Evolutionary conservation across 106 monocot species (phyloP).

Genomic region (Agapanthus africanus): DNA sequence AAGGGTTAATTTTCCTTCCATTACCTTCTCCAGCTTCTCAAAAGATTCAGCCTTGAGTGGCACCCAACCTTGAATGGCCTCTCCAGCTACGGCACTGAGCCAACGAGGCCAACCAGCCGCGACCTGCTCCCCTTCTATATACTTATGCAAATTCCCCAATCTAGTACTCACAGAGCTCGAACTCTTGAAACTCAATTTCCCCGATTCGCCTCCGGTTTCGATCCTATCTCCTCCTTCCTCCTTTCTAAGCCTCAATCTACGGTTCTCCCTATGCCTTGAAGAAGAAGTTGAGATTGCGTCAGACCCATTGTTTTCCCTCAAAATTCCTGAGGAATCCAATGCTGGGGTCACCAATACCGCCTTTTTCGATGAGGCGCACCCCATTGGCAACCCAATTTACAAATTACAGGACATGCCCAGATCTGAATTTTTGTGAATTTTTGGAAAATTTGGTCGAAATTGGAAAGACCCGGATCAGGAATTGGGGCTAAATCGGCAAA

Average conservation of each 20-base stretch:
- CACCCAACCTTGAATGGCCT: conserved; percentile 68
- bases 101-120: conserved; percentile 74
- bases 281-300: conserved; percentile 11
- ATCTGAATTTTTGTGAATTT: too few relatives aligned
- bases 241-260: conserved; percentile 5
- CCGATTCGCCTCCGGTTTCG: conserved; percentile 10
- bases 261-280: not conserved
- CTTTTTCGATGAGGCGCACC: conserved; percentile 48
- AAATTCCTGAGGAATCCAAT: conserved; percentile 27
- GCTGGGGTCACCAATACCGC: conserved; percentile 43
- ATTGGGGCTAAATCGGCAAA: not conserved
- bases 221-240: conserved; percentile 15
- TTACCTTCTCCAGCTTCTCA: conserved; percentile 82
- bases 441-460: not conserved
- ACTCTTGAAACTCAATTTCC: conserved; percentile 9
- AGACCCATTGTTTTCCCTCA: conserved; percentile 11
- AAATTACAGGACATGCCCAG: not conserved
- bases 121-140: conserved; percentile 62
- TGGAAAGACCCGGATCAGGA: conserved; percentile 4
- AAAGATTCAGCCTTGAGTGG: conserved; percentile 60
- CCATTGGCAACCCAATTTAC: conserved; percentile 19
- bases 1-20: not conserved
- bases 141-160: conserved; percentile 43
- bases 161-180: conserved; percentile 23
- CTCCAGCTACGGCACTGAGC: conserved; percentile 52